These are phyloP conservation scores for Schrenkiella parvula DNA, from an alignment of 345 rosid genomes.

Conservation along the genomic window DNA sequence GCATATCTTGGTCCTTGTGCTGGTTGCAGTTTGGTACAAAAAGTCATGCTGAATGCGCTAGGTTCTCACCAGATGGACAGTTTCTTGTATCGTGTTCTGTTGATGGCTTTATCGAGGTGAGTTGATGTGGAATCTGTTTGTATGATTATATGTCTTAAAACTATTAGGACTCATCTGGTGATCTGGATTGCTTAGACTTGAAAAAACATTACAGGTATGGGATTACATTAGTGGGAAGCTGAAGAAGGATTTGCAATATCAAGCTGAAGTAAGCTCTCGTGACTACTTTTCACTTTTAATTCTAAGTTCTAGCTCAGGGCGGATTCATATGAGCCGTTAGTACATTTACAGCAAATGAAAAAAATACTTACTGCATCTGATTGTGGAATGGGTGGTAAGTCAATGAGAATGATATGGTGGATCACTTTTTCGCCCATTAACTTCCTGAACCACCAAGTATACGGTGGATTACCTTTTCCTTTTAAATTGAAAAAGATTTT, in stretches of 20 bases:
- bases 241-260: conserved; percentile 97
- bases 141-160: background rate
- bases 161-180: conserved; percentile 4
- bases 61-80: conserved; percentile 97
- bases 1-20: conserved; percentile 10
- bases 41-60: conserved; percentile 94
- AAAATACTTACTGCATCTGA: background rate
- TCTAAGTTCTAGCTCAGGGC: background rate
- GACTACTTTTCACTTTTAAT: conserved; percentile 1
- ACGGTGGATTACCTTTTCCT: background rate
- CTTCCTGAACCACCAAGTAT: background rate
- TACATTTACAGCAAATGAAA: background rate
- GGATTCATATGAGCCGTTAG: conserved; percentile 7
- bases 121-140: background rate
- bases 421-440: background rate
- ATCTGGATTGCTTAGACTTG: conserved; percentile 25
- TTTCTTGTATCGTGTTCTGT: conserved; percentile 93
- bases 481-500: background rate
- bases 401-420: background rate
- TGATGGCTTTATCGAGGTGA: conserved; percentile 96
- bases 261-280: conserved; percentile 73
- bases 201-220: conserved; percentile 64
- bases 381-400: background rate
- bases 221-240: conserved; percentile 96
- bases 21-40: conserved; percentile 86